Conservation (phyloP, 768 basidiomycete species). For the Russula olivacea region DNA sequence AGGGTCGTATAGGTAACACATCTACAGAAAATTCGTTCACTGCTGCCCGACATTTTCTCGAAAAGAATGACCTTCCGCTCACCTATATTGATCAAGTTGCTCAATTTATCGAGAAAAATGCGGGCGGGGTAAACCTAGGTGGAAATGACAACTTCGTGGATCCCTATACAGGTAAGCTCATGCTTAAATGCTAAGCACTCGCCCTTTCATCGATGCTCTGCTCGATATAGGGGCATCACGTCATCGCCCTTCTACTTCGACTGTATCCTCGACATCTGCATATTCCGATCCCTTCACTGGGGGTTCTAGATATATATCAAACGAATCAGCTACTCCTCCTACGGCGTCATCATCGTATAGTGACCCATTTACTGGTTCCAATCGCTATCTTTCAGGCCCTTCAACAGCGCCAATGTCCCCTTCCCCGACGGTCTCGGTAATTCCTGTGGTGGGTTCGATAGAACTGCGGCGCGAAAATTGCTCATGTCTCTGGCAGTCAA, state of each 20-base stretch:
- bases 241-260: slow-evolving; percentile 32
- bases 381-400: slow-evolving; percentile 20
- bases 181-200: neutral
- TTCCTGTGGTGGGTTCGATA: slow-evolving; percentile 22
- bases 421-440: slow-evolving; percentile 2
- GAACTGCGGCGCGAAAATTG: neutral
- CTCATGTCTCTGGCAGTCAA: slow-evolving; percentile 39
- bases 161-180: slow-evolving; percentile 74
- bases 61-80: slow-evolving; percentile 74
- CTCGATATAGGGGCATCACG: slow-evolving; percentile 31
- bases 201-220: neutral
- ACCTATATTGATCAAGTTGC: slow-evolving; percentile 87
- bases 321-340: slow-evolving; percentile 30
- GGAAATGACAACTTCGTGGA: slow-evolving; percentile 63
- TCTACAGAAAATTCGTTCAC: slow-evolving; percentile 78
- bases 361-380: slow-evolving; percentile 25
- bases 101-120: slow-evolving; percentile 89
- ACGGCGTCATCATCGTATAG: slow-evolving; percentile 29
- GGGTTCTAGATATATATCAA: slow-evolving; percentile 49
- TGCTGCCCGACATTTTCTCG: slow-evolving; percentile 86
- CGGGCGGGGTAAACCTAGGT: slow-evolving; percentile 68
- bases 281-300: slow-evolving; percentile 71
- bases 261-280: slow-evolving; percentile 31
- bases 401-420: slow-evolving; percentile 8
- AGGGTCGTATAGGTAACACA: neutral